Percentiles rank a stretch among this genome's conserved stretches.
phyloP scores from a whole-genome alignment of 495 filamentous ascomycete species.

The Trichoderma virens region DNA sequence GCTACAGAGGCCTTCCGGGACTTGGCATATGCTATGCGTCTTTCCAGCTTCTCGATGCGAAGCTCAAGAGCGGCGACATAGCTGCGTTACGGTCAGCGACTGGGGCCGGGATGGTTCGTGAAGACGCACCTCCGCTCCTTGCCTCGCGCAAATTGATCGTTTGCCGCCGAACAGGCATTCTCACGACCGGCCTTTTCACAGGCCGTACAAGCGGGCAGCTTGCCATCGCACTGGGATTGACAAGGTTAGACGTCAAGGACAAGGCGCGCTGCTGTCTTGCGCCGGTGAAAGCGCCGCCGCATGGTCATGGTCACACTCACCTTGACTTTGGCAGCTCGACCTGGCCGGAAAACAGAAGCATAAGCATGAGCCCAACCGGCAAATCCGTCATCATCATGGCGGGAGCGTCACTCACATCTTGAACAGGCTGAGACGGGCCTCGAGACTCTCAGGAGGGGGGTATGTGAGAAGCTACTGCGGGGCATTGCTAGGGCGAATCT shows the following conservation, averaged over 20 bases:
- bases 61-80: slow-evolving; percentile 90
- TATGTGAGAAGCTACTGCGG: slow-evolving; percentile 49
- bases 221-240: slow-evolving; percentile 68
- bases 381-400: background rate
- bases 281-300: background rate
- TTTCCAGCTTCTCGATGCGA: slow-evolving; percentile 78
- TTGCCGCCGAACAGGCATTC: slow-evolving; percentile 82
- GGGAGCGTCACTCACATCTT: slow-evolving; percentile 51
- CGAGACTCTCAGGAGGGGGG: slow-evolving; percentile 78
- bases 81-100: slow-evolving; percentile 28
- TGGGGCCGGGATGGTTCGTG: background rate
- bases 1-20: slow-evolving; percentile 48
- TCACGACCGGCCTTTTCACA: slow-evolving; percentile 79
- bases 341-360: slow-evolving; percentile 30
- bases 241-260: background rate
- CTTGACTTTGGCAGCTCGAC: slow-evolving; percentile 83
- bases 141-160: slow-evolving; percentile 86
- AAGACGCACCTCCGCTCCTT: slow-evolving; percentile 67
- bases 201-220: slow-evolving; percentile 85
- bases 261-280: background rate
- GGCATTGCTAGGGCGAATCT: slow-evolving; percentile 25
- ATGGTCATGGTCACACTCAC: slow-evolving; percentile 19
- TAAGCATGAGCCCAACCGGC: background rate
- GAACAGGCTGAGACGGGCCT: slow-evolving; percentile 89
- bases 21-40: slow-evolving; percentile 54